Base-by-base conservation (phyloP, 1,284 basidiomycete species). In the Ustilago cynodontis region DNA sequence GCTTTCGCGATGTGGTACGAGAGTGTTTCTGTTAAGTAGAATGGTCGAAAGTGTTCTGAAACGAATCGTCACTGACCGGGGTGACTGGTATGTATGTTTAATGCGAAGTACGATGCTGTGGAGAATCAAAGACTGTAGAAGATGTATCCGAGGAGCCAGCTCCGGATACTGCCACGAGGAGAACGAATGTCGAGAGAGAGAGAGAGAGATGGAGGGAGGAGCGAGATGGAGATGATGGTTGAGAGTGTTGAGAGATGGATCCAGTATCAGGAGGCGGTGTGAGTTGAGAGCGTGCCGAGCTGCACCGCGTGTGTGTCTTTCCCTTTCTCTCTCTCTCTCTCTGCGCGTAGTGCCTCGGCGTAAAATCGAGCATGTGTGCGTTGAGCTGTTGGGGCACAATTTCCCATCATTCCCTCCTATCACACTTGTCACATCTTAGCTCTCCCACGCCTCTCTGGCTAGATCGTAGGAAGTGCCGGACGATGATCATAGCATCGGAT, bases 141-240 rank as follows among this genome's bases (percentile, higher is more conserved):
- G 14, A 14, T 35, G 43, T 24, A 7, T 52, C 62, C 59, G 45
- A 58, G 58, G 62, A 71, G 39, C 68, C 68, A 61, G 62, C 68
- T 71, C 37, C 63, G 59, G 58, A 39, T 16, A 18, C 13, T 39
- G 31, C 31, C 6, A 43, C 35, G 41, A 24, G 16, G 24, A 11
- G 11, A 47, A n/a, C 11, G 52, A 33, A 43, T 28, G 58, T 43
- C 18, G 16, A 45, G 35, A 35, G 22, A 49, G 39, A 35, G 31
- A 26, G 33, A 29, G 33, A 20, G 41, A 11, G 11, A 41, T 14
- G n/a, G 33, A 14, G 29, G 7, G 29, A 22, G n/a, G 18, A 43
- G 35, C n/a, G 51, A 33, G 31, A 11, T 39, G 26, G n/a, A 18
- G 51, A 29, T 33, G 47, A 45, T 39, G 54, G n/a, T 28, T 33